A percentile compares a stretch with the other conserved stretches of the same genome.
phyloP scores from a whole-genome alignment of 2,329 filamentous ascomycete genomes.

The Ilyonectria robusta region DNA sequence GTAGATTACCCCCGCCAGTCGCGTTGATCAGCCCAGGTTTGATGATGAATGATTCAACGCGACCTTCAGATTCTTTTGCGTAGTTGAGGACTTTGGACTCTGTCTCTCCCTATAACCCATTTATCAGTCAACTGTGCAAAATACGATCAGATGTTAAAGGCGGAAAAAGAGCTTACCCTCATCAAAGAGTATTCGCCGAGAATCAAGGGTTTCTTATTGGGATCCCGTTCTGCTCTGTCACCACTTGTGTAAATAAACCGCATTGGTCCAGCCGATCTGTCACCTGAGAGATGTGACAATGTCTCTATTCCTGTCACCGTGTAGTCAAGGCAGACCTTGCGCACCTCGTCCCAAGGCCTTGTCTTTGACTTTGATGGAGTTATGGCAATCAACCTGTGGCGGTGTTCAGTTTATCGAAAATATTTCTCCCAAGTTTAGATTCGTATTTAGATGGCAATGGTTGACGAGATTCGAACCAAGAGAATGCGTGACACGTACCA shows the following conservation, averaged over 20 bases:
- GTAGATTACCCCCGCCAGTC: slow-evolving; percentile 6
- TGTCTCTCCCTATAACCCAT: slow-evolving; percentile 58
- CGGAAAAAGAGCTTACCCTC: slow-evolving; percentile 56
- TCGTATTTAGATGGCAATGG: background rate
- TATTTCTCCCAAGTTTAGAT: background rate
- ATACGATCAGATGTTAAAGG: background rate
- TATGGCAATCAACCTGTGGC: slow-evolving; percentile 54
- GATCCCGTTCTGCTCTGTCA: slow-evolving; percentile 59
- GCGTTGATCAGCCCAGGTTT: slow-evolving; percentile 60
- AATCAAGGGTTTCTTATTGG: slow-evolving; percentile 56
- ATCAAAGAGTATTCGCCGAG: slow-evolving; percentile 59
- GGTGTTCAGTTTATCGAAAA: background rate
- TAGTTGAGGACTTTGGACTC: slow-evolving; percentile 60
- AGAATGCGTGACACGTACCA: slow-evolving; percentile 49
- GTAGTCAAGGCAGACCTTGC: slow-evolving; percentile 58
- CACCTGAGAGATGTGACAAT: slow-evolving; percentile 48
- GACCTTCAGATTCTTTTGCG: slow-evolving; percentile 54
- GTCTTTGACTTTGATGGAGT: slow-evolving; percentile 53
- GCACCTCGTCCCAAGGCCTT: slow-evolving; percentile 53
- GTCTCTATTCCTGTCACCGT: slow-evolving; percentile 51
- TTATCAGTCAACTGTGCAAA: background rate
- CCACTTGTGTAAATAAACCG: slow-evolving; percentile 67
- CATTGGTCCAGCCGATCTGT: slow-evolving; percentile 51
- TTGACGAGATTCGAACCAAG: background rate
- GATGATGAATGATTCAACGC: slow-evolving; percentile 56